Base-by-base conservation (phyloP, 169 alveolate species). In the Eimeria nieschulzi region DNA sequence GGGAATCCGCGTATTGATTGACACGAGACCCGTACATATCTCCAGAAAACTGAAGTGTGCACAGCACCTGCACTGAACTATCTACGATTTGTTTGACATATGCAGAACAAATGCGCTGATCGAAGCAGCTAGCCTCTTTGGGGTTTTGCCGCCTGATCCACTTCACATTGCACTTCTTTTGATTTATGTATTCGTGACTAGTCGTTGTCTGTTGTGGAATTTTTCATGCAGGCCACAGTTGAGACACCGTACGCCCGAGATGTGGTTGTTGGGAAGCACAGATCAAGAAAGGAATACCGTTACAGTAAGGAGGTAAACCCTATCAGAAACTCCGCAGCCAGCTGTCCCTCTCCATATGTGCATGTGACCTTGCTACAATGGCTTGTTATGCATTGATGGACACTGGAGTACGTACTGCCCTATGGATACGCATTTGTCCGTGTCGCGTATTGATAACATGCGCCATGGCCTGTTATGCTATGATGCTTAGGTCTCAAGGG, bases 261-360 rank as follows among this genome's bases (percentile, higher is more conserved):
- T 79, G 46, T 79, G 87, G 87, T 53, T 79, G 6, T 54, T 79
- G 72, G 87, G 87, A 9, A 9, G 33, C 56, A 79, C 87, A 79
- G 87, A 79, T 55, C 87, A 79, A 25, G 87, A 55, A 17, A 79
- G 72, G 87, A 79, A 56, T 71, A 79, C 87, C 17, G 87, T 79
- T 21, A 79, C 87, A 68, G 87, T 79, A 53, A 53, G 87, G 53
- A 79, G 87, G 87, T 79, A 79, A 15, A 71, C 33, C 68, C n/a
- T 59, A 15, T 59, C 68, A 59, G n/a, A 59, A 15, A 59, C 15
- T 59, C 68, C 68, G 46, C 8, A 59, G 66, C 5, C n/a, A n/a
- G 7, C n/a, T 59, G 68, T 59, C n/a, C n/a, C 15, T 59, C 9
- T 59, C 68, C 46, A 33, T 33, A 33, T 33, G 68, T 59, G 68